A percentile compares a stretch with the other conserved stretches of the same genome.
Evolutionary conservation across 495 filamentous ascomycete genomes (phyloP).

Genomic region (Acidiella bohemica): DNA sequence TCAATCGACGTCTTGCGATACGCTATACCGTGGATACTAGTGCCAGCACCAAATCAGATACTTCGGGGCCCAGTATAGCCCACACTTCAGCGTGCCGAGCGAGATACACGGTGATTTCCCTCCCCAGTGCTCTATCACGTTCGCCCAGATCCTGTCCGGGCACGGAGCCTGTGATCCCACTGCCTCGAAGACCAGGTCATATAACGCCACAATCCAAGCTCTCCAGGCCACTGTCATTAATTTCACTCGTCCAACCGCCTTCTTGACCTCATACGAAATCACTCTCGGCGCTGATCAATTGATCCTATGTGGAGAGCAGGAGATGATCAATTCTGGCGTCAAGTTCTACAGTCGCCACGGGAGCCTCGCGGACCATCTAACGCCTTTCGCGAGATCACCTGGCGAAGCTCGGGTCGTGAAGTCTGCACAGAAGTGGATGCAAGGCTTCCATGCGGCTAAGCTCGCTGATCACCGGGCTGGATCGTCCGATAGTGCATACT

Average conservation of each 20-base stretch:
- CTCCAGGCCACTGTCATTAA: slow-evolving; percentile 45
- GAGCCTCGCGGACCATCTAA: slow-evolving; percentile 35
- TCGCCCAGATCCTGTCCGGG: slow-evolving; percentile 64
- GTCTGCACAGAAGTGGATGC: slow-evolving; percentile 57
- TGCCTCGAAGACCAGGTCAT: slow-evolving; percentile 40
- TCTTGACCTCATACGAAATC: slow-evolving; percentile 58
- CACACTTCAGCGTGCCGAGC: slow-evolving; percentile 61
- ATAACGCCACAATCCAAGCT: slow-evolving; percentile 41
- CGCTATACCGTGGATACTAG: slow-evolving; percentile 47
- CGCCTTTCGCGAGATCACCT: slow-evolving; percentile 60
- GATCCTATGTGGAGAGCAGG: slow-evolving; percentile 53
- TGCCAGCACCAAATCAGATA: slow-evolving; percentile 48
- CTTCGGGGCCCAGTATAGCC: slow-evolving; percentile 62
- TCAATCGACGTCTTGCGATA: slow-evolving; percentile 37
- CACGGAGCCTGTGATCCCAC: slow-evolving; percentile 81
- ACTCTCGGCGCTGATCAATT: slow-evolving; percentile 61
- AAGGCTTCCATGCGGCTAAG: slow-evolving; percentile 54
- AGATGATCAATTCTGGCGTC: slow-evolving; percentile 61
- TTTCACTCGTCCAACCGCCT: slow-evolving; percentile 46
- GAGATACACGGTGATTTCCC: slow-evolving; percentile 45
- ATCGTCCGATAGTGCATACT: slow-evolving; percentile 24
- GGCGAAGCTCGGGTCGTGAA: slow-evolving; percentile 58
- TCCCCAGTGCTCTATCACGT: slow-evolving; percentile 52
- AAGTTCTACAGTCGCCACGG: slow-evolving; percentile 62
- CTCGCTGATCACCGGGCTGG: slow-evolving; percentile 6